These are phyloP conservation scores for Zygoascus hellenicus DNA, from an alignment of 1,139 yeast genomes.

Conservation along the genomic window DNA sequence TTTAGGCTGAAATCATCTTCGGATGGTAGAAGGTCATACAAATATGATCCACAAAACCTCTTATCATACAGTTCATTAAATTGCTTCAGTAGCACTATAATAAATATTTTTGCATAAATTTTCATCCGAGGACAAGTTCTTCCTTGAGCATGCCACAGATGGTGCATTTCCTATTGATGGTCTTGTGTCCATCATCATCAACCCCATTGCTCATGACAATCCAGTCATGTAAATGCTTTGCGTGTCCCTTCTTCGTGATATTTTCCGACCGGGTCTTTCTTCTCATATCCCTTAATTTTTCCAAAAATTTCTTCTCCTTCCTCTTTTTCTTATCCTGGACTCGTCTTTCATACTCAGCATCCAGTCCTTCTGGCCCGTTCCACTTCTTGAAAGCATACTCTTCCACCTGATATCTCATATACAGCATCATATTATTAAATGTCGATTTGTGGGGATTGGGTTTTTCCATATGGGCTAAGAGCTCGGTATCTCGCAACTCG, in stretches of 20 bases:
- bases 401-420: slow-evolving; percentile 83
- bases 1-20: too few relatives aligned
- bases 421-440: slow-evolving; percentile 88
- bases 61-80: neutral
- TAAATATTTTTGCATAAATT: slow-evolving; percentile 9
- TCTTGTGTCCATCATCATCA: slow-evolving; percentile 35
- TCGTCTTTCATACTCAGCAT: slow-evolving; percentile 85
- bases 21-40: too few relatives aligned
- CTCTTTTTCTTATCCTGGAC: slow-evolving; percentile 66
- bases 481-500: slow-evolving; percentile 63
- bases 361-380: slow-evolving; percentile 87
- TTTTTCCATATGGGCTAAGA: slow-evolving; percentile 75
- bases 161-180: slow-evolving; percentile 54
- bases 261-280: slow-evolving; percentile 90
- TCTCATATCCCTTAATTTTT: slow-evolving; percentile 76
- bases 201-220: slow-evolving; percentile 44
- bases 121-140: slow-evolving; percentile 44
- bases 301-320: slow-evolving; percentile 72
- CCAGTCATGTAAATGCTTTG: slow-evolving; percentile 78
- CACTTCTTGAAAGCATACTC: slow-evolving; percentile 89
- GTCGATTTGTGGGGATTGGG: slow-evolving; percentile 92
- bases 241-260: slow-evolving; percentile 53
- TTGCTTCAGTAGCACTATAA: neutral
- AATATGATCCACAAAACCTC: too few relatives aligned
- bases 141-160: slow-evolving; percentile 85